phyloP scores from a whole-genome alignment of 73 alveolate species.

The Paramecium octaurelia region DNA sequence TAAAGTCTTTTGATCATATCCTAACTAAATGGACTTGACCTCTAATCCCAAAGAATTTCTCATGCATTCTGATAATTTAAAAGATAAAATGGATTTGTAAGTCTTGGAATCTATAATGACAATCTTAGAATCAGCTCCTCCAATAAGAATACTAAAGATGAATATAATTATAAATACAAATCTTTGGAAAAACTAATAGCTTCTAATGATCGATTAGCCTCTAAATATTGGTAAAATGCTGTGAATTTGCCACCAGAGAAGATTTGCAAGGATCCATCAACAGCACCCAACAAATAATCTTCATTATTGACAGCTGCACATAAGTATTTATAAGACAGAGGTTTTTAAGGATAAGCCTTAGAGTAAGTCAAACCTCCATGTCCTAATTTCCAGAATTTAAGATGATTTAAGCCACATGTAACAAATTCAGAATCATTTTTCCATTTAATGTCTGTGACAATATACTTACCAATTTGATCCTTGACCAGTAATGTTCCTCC shows the following conservation, averaged over 20 bases:
- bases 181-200: neutral
- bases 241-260: slow-evolving; percentile 6
- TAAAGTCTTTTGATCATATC: slow-evolving; percentile 65
- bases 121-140: slow-evolving; percentile 89
- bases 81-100: slow-evolving; percentile 46
- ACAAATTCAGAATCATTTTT: slow-evolving; percentile 81
- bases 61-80: slow-evolving; percentile 23
- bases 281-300: slow-evolving; percentile 54
- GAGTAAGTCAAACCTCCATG: neutral
- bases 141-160: slow-evolving; percentile 75
- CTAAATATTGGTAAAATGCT: neutral
- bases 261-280: slow-evolving; percentile 46
- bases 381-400: slow-evolving; percentile 59
- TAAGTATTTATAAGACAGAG: neutral
- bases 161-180: neutral
- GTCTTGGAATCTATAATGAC: slow-evolving; percentile 63
- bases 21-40: slow-evolving; percentile 79
- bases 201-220: neutral
- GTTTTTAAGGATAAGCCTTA: neutral
- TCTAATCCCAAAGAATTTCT: slow-evolving; percentile 63
- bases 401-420: slow-evolving; percentile 61
- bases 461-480: slow-evolving; percentile 76
- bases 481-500: slow-evolving; percentile 34
- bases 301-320: slow-evolving; percentile 30
- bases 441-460: slow-evolving; percentile 77